A percentile compares a stretch with the other conserved stretches of the same genome.
Conservation (phyloP, 2,329 filamentous ascomycete species). For the Niveomyces coronatus region DNA sequence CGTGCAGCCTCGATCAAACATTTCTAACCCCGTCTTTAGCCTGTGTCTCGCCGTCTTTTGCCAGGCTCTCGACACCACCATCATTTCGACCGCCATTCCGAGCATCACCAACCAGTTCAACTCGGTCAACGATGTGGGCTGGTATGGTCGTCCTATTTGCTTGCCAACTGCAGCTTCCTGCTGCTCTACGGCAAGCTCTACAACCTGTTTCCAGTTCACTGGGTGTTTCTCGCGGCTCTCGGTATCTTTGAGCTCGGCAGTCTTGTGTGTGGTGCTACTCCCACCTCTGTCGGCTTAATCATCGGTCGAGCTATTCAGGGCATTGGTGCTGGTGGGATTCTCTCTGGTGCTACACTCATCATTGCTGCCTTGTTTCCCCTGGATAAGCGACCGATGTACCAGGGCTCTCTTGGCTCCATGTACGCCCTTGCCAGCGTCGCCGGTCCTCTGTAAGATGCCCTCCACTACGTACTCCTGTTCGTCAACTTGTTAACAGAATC, state of each 20-base stretch:
- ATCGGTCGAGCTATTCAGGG: slow-evolving; percentile 24
- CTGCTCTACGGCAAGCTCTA: slow-evolving; percentile 32
- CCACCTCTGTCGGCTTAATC: slow-evolving; percentile 22
- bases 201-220: slow-evolving; percentile 18
- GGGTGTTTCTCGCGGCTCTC: slow-evolving; percentile 12
- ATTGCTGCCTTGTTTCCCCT: slow-evolving; percentile 22
- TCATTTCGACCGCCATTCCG: slow-evolving; percentile 27
- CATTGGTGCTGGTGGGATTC: slow-evolving; percentile 22
- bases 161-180: slow-evolving; percentile 27
- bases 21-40: background rate
- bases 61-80: slow-evolving; percentile 14
- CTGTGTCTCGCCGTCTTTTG: slow-evolving; percentile 1
- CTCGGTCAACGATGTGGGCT: slow-evolving; percentile 31
- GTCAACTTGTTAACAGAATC: background rate
- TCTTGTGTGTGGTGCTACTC: slow-evolving; percentile 20
- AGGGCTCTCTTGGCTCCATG: slow-evolving; percentile 25
- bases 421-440: slow-evolving; percentile 13
- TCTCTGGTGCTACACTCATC: slow-evolving; percentile 17
- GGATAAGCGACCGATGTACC: slow-evolving; percentile 20
- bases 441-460: background rate
- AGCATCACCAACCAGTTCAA: slow-evolving; percentile 24
- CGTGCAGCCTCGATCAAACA: background rate
- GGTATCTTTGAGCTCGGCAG: slow-evolving; percentile 17
- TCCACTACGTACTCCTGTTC: background rate
- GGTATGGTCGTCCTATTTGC: slow-evolving; percentile 31